Base-by-base conservation (phyloP, 345 rosid genomes). In the Ceriops tagal region DNA sequence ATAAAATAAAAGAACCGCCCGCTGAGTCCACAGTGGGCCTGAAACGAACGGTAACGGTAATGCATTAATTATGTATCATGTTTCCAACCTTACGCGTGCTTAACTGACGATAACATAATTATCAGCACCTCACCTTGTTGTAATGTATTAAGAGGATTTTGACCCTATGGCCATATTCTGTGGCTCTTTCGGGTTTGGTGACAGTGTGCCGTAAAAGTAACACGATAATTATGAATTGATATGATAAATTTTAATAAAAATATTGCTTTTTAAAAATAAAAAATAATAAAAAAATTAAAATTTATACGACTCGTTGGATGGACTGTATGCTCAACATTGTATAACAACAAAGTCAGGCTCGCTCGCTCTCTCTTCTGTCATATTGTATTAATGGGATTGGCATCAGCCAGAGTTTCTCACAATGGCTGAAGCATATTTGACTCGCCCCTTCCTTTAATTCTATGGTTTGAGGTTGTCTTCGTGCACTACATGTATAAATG, bases 1-100 rank as follows among this genome's bases (percentile, higher is more conserved):
- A 30, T 2, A 5, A 30, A 4, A 30, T 0, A 30, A 30, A 30
- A 30, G 4, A 4, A 30, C 31, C 31, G 31, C 3, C 31, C 31
- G 35, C 5, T 31, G 4, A 32, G 8, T 32, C 35, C 6, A 32
- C 7, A 32, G 8, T 32, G 1, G 1, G 2, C 24, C 51, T 55
- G 3, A 56, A 55, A 66, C 16, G 13, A 55, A 57, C 15, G 19
- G 70, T 5, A 21, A 0, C 5, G 49, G 32, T 7, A 6, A 34
- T 7, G 37, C 37, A 34, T 34, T 15, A 7, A 9, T 37, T 0
- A 43, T 22, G 58, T 11, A 56, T 58, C 59, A 24, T n/a, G 22
- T 65, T 53, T 58, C 62, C 59, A 37, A 70, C 64, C 73, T 35
- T 66, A 71, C 82, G 83, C 88, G 73, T 86, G 88, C 81, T 71